phyloP scores from a whole-genome alignment of 2,329 filamentous ascomycete genomes.

The Neospermospora avenae region DNA sequence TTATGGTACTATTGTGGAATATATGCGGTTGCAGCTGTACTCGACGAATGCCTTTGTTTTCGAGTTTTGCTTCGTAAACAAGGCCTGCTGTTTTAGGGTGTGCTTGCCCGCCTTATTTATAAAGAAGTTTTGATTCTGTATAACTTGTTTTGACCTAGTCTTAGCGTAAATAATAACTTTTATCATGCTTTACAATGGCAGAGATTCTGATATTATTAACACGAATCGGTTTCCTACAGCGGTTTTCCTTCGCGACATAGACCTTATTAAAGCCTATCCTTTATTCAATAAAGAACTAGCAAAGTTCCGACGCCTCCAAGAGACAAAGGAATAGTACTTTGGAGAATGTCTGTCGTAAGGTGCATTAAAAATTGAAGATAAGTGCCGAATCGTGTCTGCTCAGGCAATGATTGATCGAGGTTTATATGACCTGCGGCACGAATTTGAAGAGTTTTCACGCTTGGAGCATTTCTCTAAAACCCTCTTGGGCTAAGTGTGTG shows the following conservation, averaged over 20 bases:
- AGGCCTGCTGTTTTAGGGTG: too few relatives aligned
- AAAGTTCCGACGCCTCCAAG: too few relatives aligned
- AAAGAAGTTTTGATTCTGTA: too few relatives aligned
- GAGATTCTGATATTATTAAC: neutral
- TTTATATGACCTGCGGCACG: constrained; percentile 11
- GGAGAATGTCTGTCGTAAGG: constrained; percentile 15
- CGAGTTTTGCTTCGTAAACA: too few relatives aligned
- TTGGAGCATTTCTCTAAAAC: neutral
- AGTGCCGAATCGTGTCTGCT: constrained; percentile 14
- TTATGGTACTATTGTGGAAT: too few relatives aligned
- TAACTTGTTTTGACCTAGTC: too few relatives aligned
- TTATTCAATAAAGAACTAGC: too few relatives aligned
- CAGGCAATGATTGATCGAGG: constrained; percentile 8
- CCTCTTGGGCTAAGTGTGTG: constrained; percentile 10
- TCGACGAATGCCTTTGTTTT: too few relatives aligned
- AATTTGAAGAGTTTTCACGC: constrained; percentile 11
- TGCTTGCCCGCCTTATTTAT: too few relatives aligned
- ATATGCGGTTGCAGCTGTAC: too few relatives aligned
- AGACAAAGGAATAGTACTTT: constrained; percentile 10
- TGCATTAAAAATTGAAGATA: constrained; percentile 15
- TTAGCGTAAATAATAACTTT: too few relatives aligned
- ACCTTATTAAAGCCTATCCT: neutral
- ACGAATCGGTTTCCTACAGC: neutral
- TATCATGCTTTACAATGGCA: neutral
- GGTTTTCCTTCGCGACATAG: neutral